phyloP scores from a whole-genome alignment of 192 early-diverging fungal genomes.

The Cladochytrium replicatum region DNA sequence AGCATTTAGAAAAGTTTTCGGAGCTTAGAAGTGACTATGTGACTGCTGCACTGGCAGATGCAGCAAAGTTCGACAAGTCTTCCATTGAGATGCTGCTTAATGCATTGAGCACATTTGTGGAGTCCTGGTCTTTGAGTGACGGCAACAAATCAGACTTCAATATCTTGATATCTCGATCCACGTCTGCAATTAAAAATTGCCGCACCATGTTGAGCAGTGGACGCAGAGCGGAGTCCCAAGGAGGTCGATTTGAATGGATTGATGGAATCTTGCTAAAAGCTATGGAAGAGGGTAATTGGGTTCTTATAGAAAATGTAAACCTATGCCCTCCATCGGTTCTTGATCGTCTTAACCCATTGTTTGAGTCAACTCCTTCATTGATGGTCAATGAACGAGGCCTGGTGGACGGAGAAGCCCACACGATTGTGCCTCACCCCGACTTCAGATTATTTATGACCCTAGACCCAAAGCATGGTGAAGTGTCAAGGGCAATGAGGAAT shows the following conservation, averaged over 20 bases:
- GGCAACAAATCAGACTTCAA: no score
- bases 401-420: slow-evolving; percentile 60
- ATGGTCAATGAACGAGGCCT: slow-evolving; percentile 86
- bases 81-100: no score
- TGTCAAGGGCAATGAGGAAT: slow-evolving; percentile 96
- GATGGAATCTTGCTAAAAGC: slow-evolving; percentile 89
- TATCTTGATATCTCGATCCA: no score
- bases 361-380: slow-evolving; percentile 81
- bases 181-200: not conserved
- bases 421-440: slow-evolving; percentile 72
- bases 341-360: slow-evolving; percentile 86
- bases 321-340: slow-evolving; percentile 88
- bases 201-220: not conserved
- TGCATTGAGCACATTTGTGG: no score
- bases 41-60: no score
- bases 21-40: no score
- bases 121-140: no score
- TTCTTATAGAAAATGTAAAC: slow-evolving; percentile 93
- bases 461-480: slow-evolving; percentile 83
- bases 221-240: slow-evolving; percentile 12
- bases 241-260: slow-evolving; percentile 95
- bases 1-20: no score
- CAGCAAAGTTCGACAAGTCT: no score
- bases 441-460: slow-evolving; percentile 96
- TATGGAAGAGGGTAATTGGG: slow-evolving; percentile 82